Base-by-base conservation (phyloP, 345 rosid species). In the Populus simonii region DNA sequence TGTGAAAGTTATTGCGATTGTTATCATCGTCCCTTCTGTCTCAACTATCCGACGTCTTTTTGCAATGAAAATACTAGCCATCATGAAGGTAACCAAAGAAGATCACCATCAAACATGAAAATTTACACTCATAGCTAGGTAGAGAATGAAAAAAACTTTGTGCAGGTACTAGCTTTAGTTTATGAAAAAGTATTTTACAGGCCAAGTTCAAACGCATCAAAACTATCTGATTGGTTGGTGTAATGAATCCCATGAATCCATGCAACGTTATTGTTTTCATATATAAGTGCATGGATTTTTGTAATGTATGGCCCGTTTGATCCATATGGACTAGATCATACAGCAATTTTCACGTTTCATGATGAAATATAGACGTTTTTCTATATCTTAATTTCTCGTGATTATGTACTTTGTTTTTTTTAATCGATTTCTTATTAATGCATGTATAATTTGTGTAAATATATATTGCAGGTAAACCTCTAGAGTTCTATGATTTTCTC, bases 401-500 rank as follows among this genome's bases (percentile, higher is more conserved):
- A 23, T 13, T 12, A 17, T 74, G 13, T 12, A 39, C 25, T 20
- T 23, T 7, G 35, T 31, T 11, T 20, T 39, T 13, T 22, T 47
- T 2, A 5, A 20, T 31, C 7, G 20, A 3, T 12, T 68, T 67
- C 49, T 71, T 63, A 6, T 71, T 63, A 6, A 57, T 16, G 8
- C 8, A 18, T 72, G 38, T 11, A 38, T 43, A 33, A 59, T 31
- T 1, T 5, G 27, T 22, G 11, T 20, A 55, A 8, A 57, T 41
- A 2, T 43, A 43, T 41, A 2, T 43, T 78, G 72, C 88, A 88
- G 89, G 83, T 18, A 83, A 83, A 66, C 69, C 77, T 29, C 66
- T 82, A 5, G 97, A 90, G 79, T 90, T 92, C 72, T 92, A 90
- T 77, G 88, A 92, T 73, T 92, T 92, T 84, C 91, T 92, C 12